Evolutionary conservation across 2,329 filamentous ascomycete species (phyloP), one percentile per base, ranked within the genome.

Genomic region (Macrophomina phaseolina): DNA sequence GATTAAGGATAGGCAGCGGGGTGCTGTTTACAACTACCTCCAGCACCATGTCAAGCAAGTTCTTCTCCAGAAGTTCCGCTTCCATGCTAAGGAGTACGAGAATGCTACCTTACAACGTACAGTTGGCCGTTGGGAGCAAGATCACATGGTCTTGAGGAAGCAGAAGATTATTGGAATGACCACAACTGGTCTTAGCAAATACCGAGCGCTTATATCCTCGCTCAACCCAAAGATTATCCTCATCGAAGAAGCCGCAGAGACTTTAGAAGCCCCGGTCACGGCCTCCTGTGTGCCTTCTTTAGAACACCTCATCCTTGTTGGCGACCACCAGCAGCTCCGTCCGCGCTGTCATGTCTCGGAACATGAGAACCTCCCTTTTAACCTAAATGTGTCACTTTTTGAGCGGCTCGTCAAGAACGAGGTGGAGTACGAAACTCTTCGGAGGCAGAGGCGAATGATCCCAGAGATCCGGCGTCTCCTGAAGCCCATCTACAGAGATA

Each of bases 231-330:
- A 83, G 30, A 82, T 92, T 3, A 83, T 94, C 14, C 79, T 96
- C 45, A 89, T 96, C 58, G 91, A 95, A 80, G 90, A 95, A 79
- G 90, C 91, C 0, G 92, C 91, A 0, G 91, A 96, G 74, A 91
- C 90, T 0, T 84, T 89, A 5, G 90, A 92, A 73, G 86, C 87
- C 6, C 87, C 86, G 1, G 81, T 90, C 52, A 81, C 85, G 8
- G 86, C 83, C 5, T 85, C 86, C 12, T 89, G 88, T 73, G 75
- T 91, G 40, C 83, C 88, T 28, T 85, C 85, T 3, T 72, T 91
- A 2, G 80, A 91, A 70, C 89, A 91, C 67, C 79, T 91, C 38
- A 86, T 91, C 64, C 81, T 91, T 1, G 87, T 96, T 0, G 92
- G 93, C 0, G 92, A 96, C 73, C 92, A 96, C 71, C 86, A 92